Evolutionary conservation across 108 stramenopile genomes (phyloP), one percentile per base, ranked within the genome.

Genomic region (Conticribra guillardii): DNA sequence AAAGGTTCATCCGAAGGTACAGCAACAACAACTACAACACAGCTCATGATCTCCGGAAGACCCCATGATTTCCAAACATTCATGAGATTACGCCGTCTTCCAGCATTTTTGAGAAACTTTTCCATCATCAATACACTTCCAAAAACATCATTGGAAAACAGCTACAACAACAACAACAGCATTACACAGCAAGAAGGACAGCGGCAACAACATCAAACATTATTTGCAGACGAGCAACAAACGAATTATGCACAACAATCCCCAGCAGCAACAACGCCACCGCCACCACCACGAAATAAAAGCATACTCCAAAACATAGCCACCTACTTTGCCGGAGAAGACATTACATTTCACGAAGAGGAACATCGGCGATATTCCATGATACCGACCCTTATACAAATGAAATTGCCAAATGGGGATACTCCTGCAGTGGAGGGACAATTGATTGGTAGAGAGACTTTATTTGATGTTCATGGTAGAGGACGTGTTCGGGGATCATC

Each of bases 41-140:
- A 76, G 27, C 76, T 94, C 26, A 54, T 83, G 22, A 47, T 89
- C 37, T 72, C 80, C 24, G 93, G 93, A 23, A 86, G 90, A 71
- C 90, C 93, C n/a, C 89, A 92, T 60, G 93, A 94, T 57, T 86
- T 91, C 54, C 81, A 83, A 49, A 79, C 77, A 8, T 53, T 94
- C 33, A 57, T 94, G 71, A 71, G 93, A 49, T 48, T 91, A 55
- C 79, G 81, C 47, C 87, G 93, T 16, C 52, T 94, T 46, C 93
- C 93, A 3, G 3, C 59, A 0, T 60, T 58, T 27, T 22, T 90
- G 1, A 68, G 88, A 49, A 63, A 59, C 29, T 57, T 79, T 59
- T 5, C 49, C n/a, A n/a, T n/a, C n/a, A n/a, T n/a, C n/a, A n/a
- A n/a, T n/a, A n/a, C n/a, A n/a, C n/a, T n/a, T n/a, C n/a, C n/a